phyloP scores from a whole-genome alignment of 805 yeast species.

The Candida mattraensis region DNA sequence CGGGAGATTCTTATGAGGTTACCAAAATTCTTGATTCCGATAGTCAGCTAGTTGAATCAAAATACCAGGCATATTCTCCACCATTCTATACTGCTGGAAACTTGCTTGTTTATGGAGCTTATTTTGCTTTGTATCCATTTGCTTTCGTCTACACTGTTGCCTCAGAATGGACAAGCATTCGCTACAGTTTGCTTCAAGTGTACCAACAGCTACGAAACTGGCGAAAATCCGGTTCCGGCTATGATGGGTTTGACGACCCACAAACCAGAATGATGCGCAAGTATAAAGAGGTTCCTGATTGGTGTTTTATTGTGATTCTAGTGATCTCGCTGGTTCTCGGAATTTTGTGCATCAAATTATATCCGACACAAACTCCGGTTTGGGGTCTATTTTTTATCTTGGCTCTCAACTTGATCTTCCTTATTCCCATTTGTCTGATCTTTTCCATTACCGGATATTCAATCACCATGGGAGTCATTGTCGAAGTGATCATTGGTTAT shows the following conservation, averaged over 20 bases:
- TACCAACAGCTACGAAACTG: constrained; percentile 39
- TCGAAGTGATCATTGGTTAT: constrained; percentile 66
- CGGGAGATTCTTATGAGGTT: constrained; percentile 50
- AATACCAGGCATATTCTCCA: constrained; percentile 61
- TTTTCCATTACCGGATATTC: constrained; percentile 61
- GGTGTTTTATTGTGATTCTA: constrained; percentile 59
- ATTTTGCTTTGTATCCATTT: constrained; percentile 63
- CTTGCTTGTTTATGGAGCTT: constrained; percentile 59
- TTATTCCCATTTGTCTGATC: constrained; percentile 62
- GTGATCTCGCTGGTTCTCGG: constrained; percentile 44
- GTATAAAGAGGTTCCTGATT: constrained; percentile 71
- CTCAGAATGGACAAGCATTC: constrained; percentile 11
- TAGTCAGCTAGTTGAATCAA: constrained; percentile 44
- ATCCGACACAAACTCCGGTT: constrained; percentile 56
- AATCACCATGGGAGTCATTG: constrained; percentile 60
- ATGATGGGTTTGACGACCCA: constrained; percentile 23
- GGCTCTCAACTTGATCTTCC: constrained; percentile 50
- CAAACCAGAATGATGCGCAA: constrained; percentile 48
- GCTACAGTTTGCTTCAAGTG: constrained; percentile 9
- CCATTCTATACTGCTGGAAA: constrained; percentile 58
- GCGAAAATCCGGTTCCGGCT: constrained; percentile 32
- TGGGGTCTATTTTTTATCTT: constrained; percentile 64
- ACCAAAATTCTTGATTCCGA: constrained; percentile 42
- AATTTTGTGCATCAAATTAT: constrained; percentile 39
- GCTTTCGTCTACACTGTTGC: constrained; percentile 49